Base-by-base conservation (phyloP, 2,329 filamentous ascomycete genomes). In the Cercospora zeae-maydis region DNA sequence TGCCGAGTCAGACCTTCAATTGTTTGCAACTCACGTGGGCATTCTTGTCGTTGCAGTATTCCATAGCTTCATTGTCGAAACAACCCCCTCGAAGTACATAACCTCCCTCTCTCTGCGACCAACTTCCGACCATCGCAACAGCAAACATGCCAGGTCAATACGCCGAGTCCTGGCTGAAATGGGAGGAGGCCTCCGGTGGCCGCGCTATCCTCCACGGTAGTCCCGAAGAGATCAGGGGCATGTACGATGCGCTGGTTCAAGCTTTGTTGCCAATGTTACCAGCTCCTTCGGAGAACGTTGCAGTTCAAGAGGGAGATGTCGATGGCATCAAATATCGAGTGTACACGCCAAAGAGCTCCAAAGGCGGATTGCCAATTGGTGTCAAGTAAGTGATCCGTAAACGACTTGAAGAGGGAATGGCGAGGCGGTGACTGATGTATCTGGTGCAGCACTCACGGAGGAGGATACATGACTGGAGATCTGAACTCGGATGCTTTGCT, bases 401-500 rank as follows among this genome's bases (percentile, higher is more conserved):
- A 16, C 16, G n/a, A 21, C 3, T 16, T 13, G 27, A 4, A 19
- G 16, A 4, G 1, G 7, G 24, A 24, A 13, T 5, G 47, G 8
- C 24, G 49, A 14, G n/a, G 0, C 14, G 10, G 9, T 16, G 30
- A 13, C 31, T 53, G n/a, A 57, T 9, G 13, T 7, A 2, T 4
- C 27, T 19, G 5, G 8, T 49, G 16, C 16, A 58, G 66, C 52
- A 67, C 65, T 8, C 69, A 71, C 39, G 68, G 64, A 7, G 70
- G 70, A n/a, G 70, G 70, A n/a, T 71, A 56, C 42, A 69, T 70
- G 65, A 64, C 63, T 11, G 70, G 70, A 16, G 66, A 70, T 61
- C 36, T 71, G 16, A 58, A 71, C 53, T 53, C 63, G 4, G 70
- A 71, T 56, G 66, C 70, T 39, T 24, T 67, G 11, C 27, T 69